These are phyloP conservation scores for Cutaneotrichosporon dermatis DNA, from an alignment of 1,284 basidiomycete species.

Conservation along the genomic window DNA sequence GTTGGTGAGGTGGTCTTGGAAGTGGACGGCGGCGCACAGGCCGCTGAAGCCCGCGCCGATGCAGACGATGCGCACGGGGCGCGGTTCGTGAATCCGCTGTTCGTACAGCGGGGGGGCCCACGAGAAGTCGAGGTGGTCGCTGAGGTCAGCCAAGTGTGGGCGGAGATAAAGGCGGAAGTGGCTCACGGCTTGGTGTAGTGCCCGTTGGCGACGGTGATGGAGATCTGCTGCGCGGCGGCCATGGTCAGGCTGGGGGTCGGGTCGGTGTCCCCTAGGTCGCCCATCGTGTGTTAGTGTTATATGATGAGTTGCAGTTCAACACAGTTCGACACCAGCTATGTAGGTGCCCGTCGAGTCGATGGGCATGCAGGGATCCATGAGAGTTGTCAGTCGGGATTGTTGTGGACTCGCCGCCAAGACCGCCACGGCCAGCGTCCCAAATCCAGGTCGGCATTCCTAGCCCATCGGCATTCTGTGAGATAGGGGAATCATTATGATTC, in stretches of 20 bases:
- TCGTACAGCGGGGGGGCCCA: conserved; percentile 13
- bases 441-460: no score
- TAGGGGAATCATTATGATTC: no score
- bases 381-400: no score
- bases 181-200: conserved; percentile 1
- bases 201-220: conserved; percentile 1
- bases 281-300: neutral
- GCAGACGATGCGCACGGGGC: conserved; percentile 7
- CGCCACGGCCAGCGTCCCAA: no score
- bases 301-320: neutral
- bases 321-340: no score
- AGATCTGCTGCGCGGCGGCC: neutral
- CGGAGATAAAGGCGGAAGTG: neutral
- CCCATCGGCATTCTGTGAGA: no score
- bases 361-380: no score
- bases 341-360: no score
- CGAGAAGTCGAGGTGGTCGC: conserved; percentile 3
- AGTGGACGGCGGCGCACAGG: conserved; percentile 13
- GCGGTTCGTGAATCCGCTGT: neutral
- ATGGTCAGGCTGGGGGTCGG: neutral
- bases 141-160: neutral
- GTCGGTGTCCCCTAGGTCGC: neutral
- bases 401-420: no score
- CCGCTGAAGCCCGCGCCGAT: conserved; percentile 17
- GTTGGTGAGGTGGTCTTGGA: conserved; percentile 7